phyloP scores from a whole-genome alignment of 108 stramenopile species.

The Stephanodiscus minutulus region DNA sequence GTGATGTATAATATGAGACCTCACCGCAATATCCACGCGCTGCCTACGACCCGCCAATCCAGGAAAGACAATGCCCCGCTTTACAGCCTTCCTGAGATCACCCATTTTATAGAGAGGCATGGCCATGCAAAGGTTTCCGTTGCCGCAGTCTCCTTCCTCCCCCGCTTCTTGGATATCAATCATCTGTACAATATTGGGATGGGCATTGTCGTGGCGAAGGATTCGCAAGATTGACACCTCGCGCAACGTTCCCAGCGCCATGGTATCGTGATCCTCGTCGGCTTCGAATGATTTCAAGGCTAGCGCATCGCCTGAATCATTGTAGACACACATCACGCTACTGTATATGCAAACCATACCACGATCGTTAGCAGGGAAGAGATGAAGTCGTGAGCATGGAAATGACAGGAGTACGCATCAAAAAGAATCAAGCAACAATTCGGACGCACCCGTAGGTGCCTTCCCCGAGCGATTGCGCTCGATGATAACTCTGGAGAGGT shows the following conservation, averaged over 20 bases:
- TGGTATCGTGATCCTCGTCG: slow-evolving; percentile 48
- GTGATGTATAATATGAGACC: no score
- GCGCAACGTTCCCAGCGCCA: slow-evolving; percentile 70
- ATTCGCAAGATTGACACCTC: slow-evolving; percentile 80
- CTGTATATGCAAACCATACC: not conserved
- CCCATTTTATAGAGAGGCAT: slow-evolving; percentile 73
- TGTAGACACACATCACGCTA: slow-evolving; percentile 69
- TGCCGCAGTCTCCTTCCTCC: slow-evolving; percentile 56
- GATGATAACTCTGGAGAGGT: slow-evolving; percentile 70
- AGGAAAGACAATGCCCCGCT: slow-evolving; percentile 26
- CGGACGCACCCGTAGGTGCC: slow-evolving; percentile 68
- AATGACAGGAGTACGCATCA: not conserved
- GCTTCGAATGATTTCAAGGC: slow-evolving; percentile 77
- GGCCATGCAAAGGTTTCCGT: slow-evolving; percentile 69
- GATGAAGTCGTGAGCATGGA: not conserved
- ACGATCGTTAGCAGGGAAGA: not conserved
- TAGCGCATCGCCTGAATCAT: slow-evolving; percentile 79
- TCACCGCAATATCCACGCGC: slow-evolving; percentile 65
- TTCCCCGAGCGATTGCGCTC: slow-evolving; percentile 69
- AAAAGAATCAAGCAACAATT: not conserved
- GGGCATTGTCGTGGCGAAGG: slow-evolving; percentile 64
- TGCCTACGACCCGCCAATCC: slow-evolving; percentile 45
- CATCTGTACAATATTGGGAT: slow-evolving; percentile 76
- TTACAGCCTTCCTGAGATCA: slow-evolving; percentile 56
- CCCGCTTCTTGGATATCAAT: slow-evolving; percentile 68